phyloP scores from a whole-genome alignment of 495 filamentous ascomycete species.

The Penicillium roqueforti region DNA sequence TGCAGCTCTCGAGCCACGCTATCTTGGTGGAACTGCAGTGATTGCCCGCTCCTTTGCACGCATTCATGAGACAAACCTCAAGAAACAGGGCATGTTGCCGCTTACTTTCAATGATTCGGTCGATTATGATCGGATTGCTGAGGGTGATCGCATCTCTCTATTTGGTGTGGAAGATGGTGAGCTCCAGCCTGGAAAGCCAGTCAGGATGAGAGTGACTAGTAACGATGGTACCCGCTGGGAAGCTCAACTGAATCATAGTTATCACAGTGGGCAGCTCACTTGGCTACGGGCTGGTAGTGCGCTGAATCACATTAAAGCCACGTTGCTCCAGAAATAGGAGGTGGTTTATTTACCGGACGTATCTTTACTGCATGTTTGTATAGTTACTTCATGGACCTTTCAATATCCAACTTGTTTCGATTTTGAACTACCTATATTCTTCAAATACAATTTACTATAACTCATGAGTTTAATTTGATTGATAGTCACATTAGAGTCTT shows the following conservation, averaged over 20 bases:
- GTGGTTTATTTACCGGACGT: background rate
- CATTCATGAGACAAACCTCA: too few relatives aligned
- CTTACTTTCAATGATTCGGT: conserved; percentile 4
- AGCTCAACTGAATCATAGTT: conserved; percentile 22
- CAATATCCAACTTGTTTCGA: too few relatives aligned
- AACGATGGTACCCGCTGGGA: conserved; percentile 18
- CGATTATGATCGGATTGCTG: conserved; percentile 46
- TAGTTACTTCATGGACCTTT: too few relatives aligned
- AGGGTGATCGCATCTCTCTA: conserved; percentile 19
- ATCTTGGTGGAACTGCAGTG: too few relatives aligned
- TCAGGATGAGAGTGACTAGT: conserved; percentile 16
- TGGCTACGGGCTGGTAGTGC: conserved; percentile 29
- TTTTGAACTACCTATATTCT: too few relatives aligned
- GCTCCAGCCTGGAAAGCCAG: conserved; percentile 13
- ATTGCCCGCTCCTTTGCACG: too few relatives aligned
- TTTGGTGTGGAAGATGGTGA: conserved; percentile 23
- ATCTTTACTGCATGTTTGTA: too few relatives aligned
- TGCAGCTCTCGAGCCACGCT: too few relatives aligned
- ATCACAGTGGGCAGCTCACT: conserved; percentile 17
- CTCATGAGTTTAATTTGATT: too few relatives aligned
- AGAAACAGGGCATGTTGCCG: too few relatives aligned
- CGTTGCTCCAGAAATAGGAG: background rate
- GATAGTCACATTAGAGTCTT: too few relatives aligned
- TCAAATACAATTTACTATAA: too few relatives aligned
- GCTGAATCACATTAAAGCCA: conserved; percentile 38